phyloP scores from a whole-genome alignment of 495 filamentous ascomycete species.

The Xanthoparmelia taractica region DNA sequence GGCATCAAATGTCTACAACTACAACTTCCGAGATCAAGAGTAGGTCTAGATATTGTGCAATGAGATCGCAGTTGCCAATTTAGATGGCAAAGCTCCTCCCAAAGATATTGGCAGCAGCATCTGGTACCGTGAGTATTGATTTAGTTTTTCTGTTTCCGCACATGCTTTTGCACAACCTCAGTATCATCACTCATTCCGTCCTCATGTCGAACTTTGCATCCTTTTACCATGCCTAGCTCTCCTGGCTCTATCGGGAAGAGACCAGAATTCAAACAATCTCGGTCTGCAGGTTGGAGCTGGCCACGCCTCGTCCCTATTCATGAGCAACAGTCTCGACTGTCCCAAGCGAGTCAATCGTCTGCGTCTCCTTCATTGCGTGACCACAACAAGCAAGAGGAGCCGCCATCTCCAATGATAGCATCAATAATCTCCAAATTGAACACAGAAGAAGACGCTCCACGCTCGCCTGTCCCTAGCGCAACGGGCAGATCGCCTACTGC shows the following conservation, averaged over 20 bases:
- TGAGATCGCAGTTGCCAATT: neutral
- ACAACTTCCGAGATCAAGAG: too few species aligned
- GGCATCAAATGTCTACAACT: too few species aligned
- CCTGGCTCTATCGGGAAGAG: conserved; percentile 11
- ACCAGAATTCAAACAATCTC: conserved; percentile 16
- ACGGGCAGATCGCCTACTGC: neutral
- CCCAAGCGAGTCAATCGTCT: neutral
- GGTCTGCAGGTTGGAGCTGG: conserved; percentile 22
- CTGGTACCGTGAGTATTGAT: neutral
- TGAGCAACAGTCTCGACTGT: conserved; percentile 12
- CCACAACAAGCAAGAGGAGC: neutral
- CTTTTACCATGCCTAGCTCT: conserved; percentile 13
- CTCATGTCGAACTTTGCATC: conserved; percentile 11
- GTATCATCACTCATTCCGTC: conserved; percentile 13
- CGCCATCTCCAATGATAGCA: conserved; percentile 1
- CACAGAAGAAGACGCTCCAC: neutral
- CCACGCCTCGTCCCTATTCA: conserved; percentile 18
- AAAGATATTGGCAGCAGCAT: conserved; percentile 2
- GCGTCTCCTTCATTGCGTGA: conserved; percentile 1
- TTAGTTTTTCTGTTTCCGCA: neutral
- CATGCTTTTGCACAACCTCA: neutral
- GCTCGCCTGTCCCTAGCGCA: conserved; percentile 1
- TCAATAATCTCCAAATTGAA: neutral
- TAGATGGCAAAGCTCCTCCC: neutral
- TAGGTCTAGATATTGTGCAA: too few species aligned